Evolutionary conservation across 164 flowering plant genomes (phyloP).

Genomic region (Brasenia schreberi): DNA sequence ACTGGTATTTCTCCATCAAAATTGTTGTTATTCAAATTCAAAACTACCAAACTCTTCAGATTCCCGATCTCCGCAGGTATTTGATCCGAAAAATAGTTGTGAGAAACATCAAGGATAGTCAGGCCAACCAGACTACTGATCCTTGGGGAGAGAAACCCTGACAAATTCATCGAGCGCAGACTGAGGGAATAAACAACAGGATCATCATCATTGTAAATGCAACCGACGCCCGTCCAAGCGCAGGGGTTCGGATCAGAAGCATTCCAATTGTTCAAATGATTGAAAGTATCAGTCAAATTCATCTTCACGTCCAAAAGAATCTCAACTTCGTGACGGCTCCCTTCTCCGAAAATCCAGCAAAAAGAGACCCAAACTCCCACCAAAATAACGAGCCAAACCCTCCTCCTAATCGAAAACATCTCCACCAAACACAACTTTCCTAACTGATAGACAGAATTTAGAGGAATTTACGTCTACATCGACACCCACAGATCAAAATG

Average conservation of each 20-base stretch:
- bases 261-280: slow-evolving; percentile 45
- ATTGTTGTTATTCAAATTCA: slow-evolving; percentile 45
- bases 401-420: neutral
- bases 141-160: slow-evolving; percentile 34
- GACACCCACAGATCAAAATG: neutral
- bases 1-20: slow-evolving; percentile 31
- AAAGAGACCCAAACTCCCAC: slow-evolving; percentile 1
- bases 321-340: slow-evolving; percentile 53
- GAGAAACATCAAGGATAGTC: slow-evolving; percentile 25
- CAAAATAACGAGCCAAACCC: slow-evolving; percentile 2
- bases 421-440: neutral
- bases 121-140: slow-evolving; percentile 26
- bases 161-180: slow-evolving; percentile 24
- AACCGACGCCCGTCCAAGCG: slow-evolving; percentile 66
- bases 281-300: slow-evolving; percentile 27
- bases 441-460: neutral
- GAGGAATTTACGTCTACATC: neutral
- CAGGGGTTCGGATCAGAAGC: slow-evolving; percentile 57
- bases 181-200: slow-evolving; percentile 21
- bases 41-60: slow-evolving; percentile 23
- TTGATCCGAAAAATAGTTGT: slow-evolving; percentile 37
- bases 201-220: slow-evolving; percentile 15
- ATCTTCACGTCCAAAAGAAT: slow-evolving; percentile 51
- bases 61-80: slow-evolving; percentile 23
- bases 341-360: slow-evolving; percentile 23